A percentile compares a stretch with the other conserved stretches of the same genome.
Conservation (phyloP, 179 eudicot genomes). For the Beta macrorhiza region DNA sequence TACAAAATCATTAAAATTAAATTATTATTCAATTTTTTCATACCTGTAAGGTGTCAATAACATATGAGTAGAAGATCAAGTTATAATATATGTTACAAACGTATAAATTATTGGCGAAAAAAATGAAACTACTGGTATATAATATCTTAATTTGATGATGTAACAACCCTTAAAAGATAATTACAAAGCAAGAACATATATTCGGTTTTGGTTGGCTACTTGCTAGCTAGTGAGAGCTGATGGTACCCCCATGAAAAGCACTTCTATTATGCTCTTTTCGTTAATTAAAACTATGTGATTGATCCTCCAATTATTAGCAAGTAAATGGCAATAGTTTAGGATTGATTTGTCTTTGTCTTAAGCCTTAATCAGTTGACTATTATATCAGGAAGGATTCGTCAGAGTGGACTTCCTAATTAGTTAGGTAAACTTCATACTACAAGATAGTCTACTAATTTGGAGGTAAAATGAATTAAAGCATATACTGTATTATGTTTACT, state of each 20-base stretch:
- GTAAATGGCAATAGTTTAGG: neutral
- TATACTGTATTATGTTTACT: neutral
- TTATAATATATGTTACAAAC: too few species aligned
- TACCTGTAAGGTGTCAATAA: too few species aligned
- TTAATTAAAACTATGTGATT: neutral
- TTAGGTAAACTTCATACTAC: neutral
- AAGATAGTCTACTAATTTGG: neutral
- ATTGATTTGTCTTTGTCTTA: neutral
- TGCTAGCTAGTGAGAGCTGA: constrained; percentile 1
- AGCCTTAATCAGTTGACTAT: neutral
- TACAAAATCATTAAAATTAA: too few species aligned
- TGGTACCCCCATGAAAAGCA: neutral
- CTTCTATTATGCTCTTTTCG: neutral
- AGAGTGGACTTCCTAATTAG: neutral
- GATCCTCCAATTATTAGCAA: neutral
- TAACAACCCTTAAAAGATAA: constrained; percentile 3
- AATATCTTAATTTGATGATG: neutral
- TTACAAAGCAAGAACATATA: neutral
- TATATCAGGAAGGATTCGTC: neutral
- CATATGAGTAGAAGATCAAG: too few species aligned
- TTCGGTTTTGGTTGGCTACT: constrained; percentile 7
- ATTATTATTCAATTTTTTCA: too few species aligned
- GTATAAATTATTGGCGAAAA: neutral
- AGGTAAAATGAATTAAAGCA: neutral
- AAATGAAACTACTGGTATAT: neutral